A percentile compares a stretch with the other conserved stretches of the same genome.
Evolutionary conservation across 805 yeast species (phyloP).

Genomic region (Ogataea methylovora): DNA sequence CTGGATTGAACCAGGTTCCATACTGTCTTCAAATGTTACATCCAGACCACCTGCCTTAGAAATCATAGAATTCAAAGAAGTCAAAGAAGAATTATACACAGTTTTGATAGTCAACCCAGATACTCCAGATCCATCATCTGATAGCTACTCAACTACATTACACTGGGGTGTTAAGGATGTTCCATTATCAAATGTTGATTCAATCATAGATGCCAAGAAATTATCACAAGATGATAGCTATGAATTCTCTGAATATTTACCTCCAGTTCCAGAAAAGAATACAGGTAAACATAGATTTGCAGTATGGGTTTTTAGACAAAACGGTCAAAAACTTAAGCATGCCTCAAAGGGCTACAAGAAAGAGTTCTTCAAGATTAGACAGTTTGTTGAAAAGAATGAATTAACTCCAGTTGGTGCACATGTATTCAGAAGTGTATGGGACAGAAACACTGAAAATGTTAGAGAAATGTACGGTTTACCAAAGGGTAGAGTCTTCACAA

Average conservation of each 20-base stretch:
- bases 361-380: conserved; percentile 64
- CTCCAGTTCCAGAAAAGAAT: conserved; percentile 89
- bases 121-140: conserved; percentile 65
- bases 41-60: conserved; percentile 69
- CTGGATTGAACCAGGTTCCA: conserved; percentile 74
- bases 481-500: conserved; percentile 66
- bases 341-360: conserved; percentile 22
- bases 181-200: conserved; percentile 48
- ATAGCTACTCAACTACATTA: conserved; percentile 63
- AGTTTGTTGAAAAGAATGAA: conserved; percentile 45
- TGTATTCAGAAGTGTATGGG: conserved; percentile 83
- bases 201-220: conserved; percentile 42
- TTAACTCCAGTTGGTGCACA: conserved; percentile 87
- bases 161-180: conserved; percentile 75
- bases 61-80: conserved; percentile 62
- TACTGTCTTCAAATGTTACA: conserved; percentile 68
- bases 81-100: conserved; percentile 55
- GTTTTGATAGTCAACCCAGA: conserved; percentile 86
- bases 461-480: conserved; percentile 70
- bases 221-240: conserved; percentile 26
- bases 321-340: conserved; percentile 16
- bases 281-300: conserved; percentile 75
- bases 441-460: conserved; percentile 59
- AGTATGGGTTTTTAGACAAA: conserved; percentile 87
- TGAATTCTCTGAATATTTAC: conserved; percentile 54